Evolutionary conservation across 2,329 filamentous ascomycete species (phyloP), one percentile per base, ranked within the genome.

Genomic region (Colletotrichum cereale): DNA sequence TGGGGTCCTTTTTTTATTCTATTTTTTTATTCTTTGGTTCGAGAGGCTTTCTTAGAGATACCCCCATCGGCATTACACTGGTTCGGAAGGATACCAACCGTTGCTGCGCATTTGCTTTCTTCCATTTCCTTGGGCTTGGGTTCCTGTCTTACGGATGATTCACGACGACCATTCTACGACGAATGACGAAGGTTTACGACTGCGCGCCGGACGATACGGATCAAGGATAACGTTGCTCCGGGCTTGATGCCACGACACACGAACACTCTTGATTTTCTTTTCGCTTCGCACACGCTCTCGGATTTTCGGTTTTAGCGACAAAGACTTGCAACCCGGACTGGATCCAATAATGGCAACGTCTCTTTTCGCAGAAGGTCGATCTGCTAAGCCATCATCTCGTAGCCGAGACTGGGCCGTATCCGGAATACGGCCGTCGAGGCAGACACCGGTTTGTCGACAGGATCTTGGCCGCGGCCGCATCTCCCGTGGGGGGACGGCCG

Each of bases 81-180:
- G 74, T 75, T 77, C 74, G 75, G 77, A 74, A 72, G 73, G 73
- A 74, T 75, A 75, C 71, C 75, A 75, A 73, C 75, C 71, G 76
- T 72, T 75, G 73, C 76, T 75, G 72, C 76, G 78, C 79, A 77
- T 78, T 81, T 81, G 78, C 80, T 84, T 82, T 80, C 80, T 79
- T 75, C 76, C 77, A 76, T 79, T 79, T 77, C 75, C 75, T 80
- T 74, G 74, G 78, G 79, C 74, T 76, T 77, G 76, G 77, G 79
- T 80, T 82, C 78, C 81, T 82, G 82, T 82, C 81, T 84, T 79
- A 83, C 80, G 84, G 83, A 82, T 83, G 79, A 82, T 82, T 82
- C 79, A 82, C 79, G 80, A 86, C 81, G 82, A 84, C 81, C 81
- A 83, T 83, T 80, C 74, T 67, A 80, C 75, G 78, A 82, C 79